These are phyloP conservation scores for peach (Prunus persica) DNA, from an alignment of 306 rosid species.

Conservation along the genomic window Prunus_persica_NCBIv2 NC_034010.1:21951501-21952000, in stretches of 20 bases:
- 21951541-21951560: constrained; percentile 67
- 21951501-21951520: constrained; percentile 93
- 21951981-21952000: constrained; percentile 98
- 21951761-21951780: constrained; percentile 97
- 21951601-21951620: constrained; percentile 98
- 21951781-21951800: constrained; percentile 94
- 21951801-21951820: constrained; percentile 87
- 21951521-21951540: constrained; percentile 94
- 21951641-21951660: constrained; percentile 79
- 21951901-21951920: constrained; percentile 96
- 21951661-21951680: constrained; percentile 63
- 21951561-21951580: constrained; percentile 67
- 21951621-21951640: constrained; percentile 93
- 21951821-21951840: constrained; percentile 82
- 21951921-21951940: constrained; percentile 97
- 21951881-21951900: constrained; percentile 75
- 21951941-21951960: constrained; percentile 98
- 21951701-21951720: constrained; percentile 92
- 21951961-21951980: constrained; percentile 97
- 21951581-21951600: constrained; percentile 78
- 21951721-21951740: constrained; percentile 89
- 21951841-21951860: constrained; percentile 98
- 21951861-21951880: constrained; percentile 96
- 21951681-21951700: constrained; percentile 84
- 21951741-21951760: constrained; percentile 93